Conservation (phyloP, 192 early-diverging fungal species). For the Chytriomyces confervae region DNA sequence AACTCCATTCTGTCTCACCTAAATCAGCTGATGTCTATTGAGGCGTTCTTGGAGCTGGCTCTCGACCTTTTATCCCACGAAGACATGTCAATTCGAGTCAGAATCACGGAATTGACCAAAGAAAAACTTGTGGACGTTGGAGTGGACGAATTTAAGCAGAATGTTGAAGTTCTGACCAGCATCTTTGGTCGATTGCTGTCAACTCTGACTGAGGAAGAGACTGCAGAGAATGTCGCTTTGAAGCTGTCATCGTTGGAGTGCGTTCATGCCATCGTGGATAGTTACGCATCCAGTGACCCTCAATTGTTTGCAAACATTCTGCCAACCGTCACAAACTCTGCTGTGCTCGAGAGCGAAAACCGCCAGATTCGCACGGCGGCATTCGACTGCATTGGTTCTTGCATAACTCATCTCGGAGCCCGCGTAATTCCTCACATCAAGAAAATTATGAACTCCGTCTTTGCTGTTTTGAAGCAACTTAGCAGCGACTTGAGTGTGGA, state of each 20-base stretch:
- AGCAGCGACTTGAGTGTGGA: conserved; percentile 26
- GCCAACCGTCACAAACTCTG: conserved; percentile 36
- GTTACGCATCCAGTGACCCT: conserved; percentile 67
- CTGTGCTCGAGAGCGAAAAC: conserved; percentile 28
- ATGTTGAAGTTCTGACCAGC: conserved; percentile 52
- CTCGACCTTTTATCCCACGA: conserved; percentile 56
- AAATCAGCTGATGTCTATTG: conserved; percentile 76
- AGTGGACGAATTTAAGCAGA: conserved; percentile 52
- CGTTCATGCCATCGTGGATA: conserved; percentile 72
- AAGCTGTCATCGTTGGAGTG: conserved; percentile 83
- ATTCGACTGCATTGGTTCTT: conserved; percentile 59
- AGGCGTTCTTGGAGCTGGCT: conserved; percentile 77
- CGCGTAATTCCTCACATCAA: conserved; percentile 80
- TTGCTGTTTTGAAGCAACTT: conserved; percentile 47
- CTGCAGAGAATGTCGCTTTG: conserved; percentile 34
- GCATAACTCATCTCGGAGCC: conserved; percentile 68
- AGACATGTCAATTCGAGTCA: conserved; percentile 63
- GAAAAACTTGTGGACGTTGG: conserved; percentile 63
- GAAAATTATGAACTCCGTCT: conserved; percentile 80
- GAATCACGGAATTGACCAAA: conserved; percentile 69
- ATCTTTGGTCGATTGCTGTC: conserved; percentile 55
- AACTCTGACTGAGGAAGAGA: conserved; percentile 47
- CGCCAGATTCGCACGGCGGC: conserved; percentile 39
- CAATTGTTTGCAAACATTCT: conserved; percentile 68
- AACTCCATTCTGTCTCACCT: conserved; percentile 78